Base-by-base conservation (phyloP, 2,329 filamentous ascomycete genomes). In the Botrytis sinoallii region DNA sequence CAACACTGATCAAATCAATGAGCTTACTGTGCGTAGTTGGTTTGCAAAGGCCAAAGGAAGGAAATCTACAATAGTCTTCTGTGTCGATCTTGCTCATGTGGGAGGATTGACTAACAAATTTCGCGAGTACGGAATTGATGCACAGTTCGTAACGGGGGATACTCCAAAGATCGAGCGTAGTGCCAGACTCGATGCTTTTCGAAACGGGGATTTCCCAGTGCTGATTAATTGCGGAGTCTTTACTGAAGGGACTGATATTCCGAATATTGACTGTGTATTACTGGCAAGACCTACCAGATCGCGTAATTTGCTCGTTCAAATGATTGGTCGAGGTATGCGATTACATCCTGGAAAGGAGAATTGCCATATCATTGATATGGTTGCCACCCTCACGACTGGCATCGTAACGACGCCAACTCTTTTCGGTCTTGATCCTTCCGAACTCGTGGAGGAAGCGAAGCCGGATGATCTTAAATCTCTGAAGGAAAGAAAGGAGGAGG, bases 301-400 rank as follows among this genome's bases (percentile, higher is more conserved):
- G 25, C 90, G 93, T n/a, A 98, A 98, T 78, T 85, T 99, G 3
- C 88, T 99, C 1, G 90, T 98, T 0, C 96, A 99, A 83, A 99
- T 99, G 96, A 97, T 99, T 75, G 96, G 96, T 0, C 89, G 96
- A 78, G 96, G 96, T 7, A 93, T 99, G 89, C 90, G 96, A 60
- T 84, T 98, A 57, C 88, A 93, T 81, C 86, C 90, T 0, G 92
- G 88, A 20, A 99, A 99, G 82, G 84, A 90, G 57, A 89, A 98
- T 80, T 99, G 96, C 78, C 96, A 98, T 81, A 87, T 99, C 74
- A 97, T 99, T 79, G 96, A 99, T 82, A 94, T 99, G 90, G 96
- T 98, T 0, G 92, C 95, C 0, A 94, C 91, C 55, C 85, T 98
- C 35, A 90, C 91, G 70, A 92, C 91, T 0, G 96, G 96, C 7